phyloP scores from a whole-genome alignment of 1,139 yeast genomes.

The Blastobotrys proliferans region DNA sequence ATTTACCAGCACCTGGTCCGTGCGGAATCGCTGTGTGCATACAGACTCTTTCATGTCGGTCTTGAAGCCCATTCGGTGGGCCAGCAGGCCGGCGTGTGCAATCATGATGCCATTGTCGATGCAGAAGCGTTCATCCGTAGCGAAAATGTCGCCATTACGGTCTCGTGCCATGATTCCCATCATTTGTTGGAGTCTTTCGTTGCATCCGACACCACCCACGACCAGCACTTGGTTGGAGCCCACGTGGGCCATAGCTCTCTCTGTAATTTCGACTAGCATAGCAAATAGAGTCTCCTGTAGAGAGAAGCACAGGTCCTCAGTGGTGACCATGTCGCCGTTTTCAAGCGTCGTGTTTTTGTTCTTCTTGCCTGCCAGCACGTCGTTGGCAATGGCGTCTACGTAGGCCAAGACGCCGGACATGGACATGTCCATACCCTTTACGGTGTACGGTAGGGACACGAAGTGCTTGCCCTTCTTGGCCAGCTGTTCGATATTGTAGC shows the following conservation, averaged over 20 bases:
- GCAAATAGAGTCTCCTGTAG: constrained; percentile 89
- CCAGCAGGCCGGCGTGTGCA: constrained; percentile 93
- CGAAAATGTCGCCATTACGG: constrained; percentile 79
- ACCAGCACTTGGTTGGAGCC: constrained; percentile 83
- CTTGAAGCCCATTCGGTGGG: constrained; percentile 73
- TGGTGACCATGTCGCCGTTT: constrained; percentile 50
- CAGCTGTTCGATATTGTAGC: constrained; percentile 91
- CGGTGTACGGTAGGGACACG: constrained; percentile 86
- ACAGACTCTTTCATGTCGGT: constrained; percentile 65
- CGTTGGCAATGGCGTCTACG: constrained; percentile 75
- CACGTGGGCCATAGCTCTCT: constrained; percentile 98
- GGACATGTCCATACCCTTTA: constrained; percentile 96
- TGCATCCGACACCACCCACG: constrained; percentile 98
- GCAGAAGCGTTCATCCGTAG: constrained; percentile 96
- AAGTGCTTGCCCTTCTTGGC: constrained; percentile 71
- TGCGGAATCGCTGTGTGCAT: constrained; percentile 89
- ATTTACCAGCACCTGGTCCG: constrained; percentile 86
- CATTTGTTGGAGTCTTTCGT: constrained; percentile 88
- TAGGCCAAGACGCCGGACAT: constrained; percentile 93
- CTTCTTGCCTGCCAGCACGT: constrained; percentile 53
- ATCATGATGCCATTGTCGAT: constrained; percentile 98
- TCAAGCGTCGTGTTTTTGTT: constrained; percentile 48
- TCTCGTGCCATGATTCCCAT: constrained; percentile 91
- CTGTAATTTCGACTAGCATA: constrained; percentile 97
- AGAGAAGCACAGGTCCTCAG: constrained; percentile 88